Evolutionary conservation across 768 basidiomycete genomes (phyloP), one percentile per base, ranked within the genome.

Genomic region (Austroboletus festivus): DNA sequence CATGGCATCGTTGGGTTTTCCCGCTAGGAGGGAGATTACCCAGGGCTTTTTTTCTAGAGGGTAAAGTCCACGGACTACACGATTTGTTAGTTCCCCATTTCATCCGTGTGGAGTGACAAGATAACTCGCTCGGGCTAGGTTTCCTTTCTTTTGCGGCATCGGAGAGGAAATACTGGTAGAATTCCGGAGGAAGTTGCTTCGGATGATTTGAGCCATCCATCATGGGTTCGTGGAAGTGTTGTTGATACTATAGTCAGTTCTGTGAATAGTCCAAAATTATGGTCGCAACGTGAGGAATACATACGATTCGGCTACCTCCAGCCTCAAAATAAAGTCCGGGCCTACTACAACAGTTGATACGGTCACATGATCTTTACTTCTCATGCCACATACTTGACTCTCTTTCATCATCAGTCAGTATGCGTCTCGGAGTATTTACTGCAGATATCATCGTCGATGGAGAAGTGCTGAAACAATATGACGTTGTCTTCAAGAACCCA

Each of bases 1-100:
- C 18, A 90, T 87, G n/a, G 76, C 72, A 8, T 84, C 77, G 60
- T 95, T 94, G 6, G 95, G 95, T 67, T 94, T 93, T 22, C 95
- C 95, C 0, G 93, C 93, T 7, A 94, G 79, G 26, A 93, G 65
- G 3, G 86, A 89, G 47, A 93, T 83, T 31, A 90, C 63, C 0
- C 89, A 89, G 0, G 93, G 91, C 1, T 71, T 77, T 19, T 76
- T 75, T 67, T 97, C 95, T 22, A 93, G 74, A 0, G 84, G 90
- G 48, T 82, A 77, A n/a, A 95, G 75, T 13, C 82, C 66, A 53
- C 83, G 74, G 48, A 88, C 84, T 87, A 53, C 43, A 54, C 47
- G 7, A 38, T 40, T 19, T 20, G 19, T 57, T 19, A 43, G 38
- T 6, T 11, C 23, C 42, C 31, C 15, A n/a, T 24, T 18, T 1